Evolutionary conservation across 805 yeast genomes (phyloP).

Genomic region (Grigorovia yakushimaensis): DNA sequence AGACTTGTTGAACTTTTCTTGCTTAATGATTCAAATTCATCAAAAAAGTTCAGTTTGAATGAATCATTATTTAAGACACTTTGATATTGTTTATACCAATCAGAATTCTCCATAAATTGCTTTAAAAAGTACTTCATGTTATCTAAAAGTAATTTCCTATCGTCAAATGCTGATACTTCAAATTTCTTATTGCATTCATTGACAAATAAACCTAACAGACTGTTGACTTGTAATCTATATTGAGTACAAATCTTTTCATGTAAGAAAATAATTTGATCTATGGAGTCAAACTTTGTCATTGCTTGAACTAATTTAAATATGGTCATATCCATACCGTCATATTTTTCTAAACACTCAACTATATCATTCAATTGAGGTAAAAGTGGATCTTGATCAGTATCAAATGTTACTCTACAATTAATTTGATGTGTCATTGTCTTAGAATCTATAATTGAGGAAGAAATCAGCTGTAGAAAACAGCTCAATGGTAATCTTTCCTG

Average conservation of each 20-base stretch:
- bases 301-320: conserved; percentile 2
- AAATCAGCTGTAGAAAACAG: conserved; percentile 12
- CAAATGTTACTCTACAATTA: background rate
- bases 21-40: background rate
- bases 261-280: conserved; percentile 6
- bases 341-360: conserved; percentile 1
- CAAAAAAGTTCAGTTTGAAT: background rate
- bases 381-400: conserved; percentile 10
- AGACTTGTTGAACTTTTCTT: too few species aligned
- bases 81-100: background rate
- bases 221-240: conserved; percentile 1
- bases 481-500: conserved; percentile 6
- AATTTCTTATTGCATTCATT: conserved; percentile 7
- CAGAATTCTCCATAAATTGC: background rate
- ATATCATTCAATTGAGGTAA: conserved; percentile 11
- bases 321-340: background rate
- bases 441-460: conserved; percentile 2
- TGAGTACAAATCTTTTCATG: background rate
- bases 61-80: background rate
- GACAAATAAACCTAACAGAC: conserved; percentile 16
- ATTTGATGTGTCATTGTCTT: conserved; percentile 12
- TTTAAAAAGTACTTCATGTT: background rate
- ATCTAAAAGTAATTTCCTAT: conserved; percentile 2
- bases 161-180: conserved; percentile 13
- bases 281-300: background rate